A percentile compares a stretch with the other conserved stretches of the same genome.
Evolutionary conservation across 257 asterid genomes (phyloP).

Genomic region (Nicotiana attenuata): DNA sequence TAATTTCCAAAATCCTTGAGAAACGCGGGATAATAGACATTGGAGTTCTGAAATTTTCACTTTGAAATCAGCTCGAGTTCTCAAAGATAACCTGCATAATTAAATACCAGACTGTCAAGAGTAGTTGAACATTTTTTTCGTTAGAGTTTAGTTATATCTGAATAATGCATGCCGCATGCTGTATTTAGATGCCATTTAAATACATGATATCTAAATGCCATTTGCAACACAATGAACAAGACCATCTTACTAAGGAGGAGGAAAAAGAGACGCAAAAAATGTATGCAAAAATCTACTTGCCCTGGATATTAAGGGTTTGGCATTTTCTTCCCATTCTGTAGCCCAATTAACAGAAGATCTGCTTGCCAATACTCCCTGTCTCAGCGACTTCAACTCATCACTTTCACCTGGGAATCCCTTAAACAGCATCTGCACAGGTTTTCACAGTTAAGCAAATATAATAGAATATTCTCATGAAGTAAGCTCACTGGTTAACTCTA

Average conservation of each 20-base stretch:
- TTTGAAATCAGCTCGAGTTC: slow-evolving; percentile 29
- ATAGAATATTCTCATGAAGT: not conserved
- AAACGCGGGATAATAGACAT: not conserved
- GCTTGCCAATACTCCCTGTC: slow-evolving; percentile 56
- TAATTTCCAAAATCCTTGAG: not conserved
- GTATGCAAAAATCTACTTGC: slow-evolving; percentile 26
- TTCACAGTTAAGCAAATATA: not conserved
- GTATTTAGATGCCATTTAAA: not conserved
- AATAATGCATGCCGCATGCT: not conserved
- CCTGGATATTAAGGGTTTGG: slow-evolving; percentile 67
- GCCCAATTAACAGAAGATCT: slow-evolving; percentile 72
- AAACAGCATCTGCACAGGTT: slow-evolving; percentile 55
- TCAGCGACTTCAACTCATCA: slow-evolving; percentile 53
- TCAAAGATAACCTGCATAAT: slow-evolving; percentile 48
- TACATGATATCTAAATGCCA: not conserved
- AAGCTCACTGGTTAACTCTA: not conserved
- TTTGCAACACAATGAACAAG: not conserved
- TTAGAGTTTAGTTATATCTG: not conserved
- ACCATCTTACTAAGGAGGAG: not conserved
- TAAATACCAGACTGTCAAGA: not conserved
- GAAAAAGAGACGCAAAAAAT: not conserved
- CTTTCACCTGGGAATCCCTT: slow-evolving; percentile 79
- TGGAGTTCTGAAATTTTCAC: not conserved
- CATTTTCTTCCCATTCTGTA: slow-evolving; percentile 78
- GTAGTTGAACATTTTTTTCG: not conserved